A percentile compares a stretch with the other conserved stretches of the same genome.
Conservation (phyloP, 495 filamentous ascomycete genomes). For the Tuber borchii region DNA sequence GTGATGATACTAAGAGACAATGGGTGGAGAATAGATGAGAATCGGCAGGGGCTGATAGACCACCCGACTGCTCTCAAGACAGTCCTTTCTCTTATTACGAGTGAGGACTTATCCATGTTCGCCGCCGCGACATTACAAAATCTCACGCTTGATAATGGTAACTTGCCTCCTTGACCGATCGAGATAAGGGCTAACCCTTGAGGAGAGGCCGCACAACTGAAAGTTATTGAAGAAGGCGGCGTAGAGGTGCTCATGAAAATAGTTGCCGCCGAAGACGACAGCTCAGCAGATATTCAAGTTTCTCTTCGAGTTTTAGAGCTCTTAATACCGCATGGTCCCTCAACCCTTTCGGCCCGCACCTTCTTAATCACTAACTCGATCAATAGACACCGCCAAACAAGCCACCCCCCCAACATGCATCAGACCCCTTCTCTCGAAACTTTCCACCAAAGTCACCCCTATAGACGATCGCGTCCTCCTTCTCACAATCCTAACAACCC, state of each 20-base stretch:
- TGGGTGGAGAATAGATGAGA: conserved; percentile 54
- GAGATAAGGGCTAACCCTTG: conserved; percentile 19
- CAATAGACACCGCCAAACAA: conserved; percentile 32
- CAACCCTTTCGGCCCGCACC: neutral
- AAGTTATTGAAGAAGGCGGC: conserved; percentile 47
- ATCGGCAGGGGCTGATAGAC: conserved; percentile 59
- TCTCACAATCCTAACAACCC: conserved; percentile 37
- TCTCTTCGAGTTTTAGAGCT: conserved; percentile 34
- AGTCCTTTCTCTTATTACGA: conserved; percentile 51
- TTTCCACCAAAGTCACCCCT: conserved; percentile 12
- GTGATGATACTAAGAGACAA: conserved; percentile 4
- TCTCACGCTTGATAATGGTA: conserved; percentile 68
- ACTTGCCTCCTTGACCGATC: conserved; percentile 21
- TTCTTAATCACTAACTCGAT: neutral
- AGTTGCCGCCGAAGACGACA: conserved; percentile 46
- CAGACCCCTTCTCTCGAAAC: conserved; percentile 16
- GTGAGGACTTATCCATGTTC: conserved; percentile 51
- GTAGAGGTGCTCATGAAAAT: conserved; percentile 48
- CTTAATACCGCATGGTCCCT: conserved; percentile 32
- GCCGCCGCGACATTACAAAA: conserved; percentile 66
- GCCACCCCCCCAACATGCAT: conserved; percentile 20
- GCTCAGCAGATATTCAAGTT: conserved; percentile 36
- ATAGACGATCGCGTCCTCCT: conserved; percentile 37
- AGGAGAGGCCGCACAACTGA: conserved; percentile 51
- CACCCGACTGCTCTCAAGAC: conserved; percentile 51